Percentiles rank a stretch among this genome's conserved stretches.
phyloP scores from a whole-genome alignment of 139 green algal species.

The Yamagishiella unicocca region DNA sequence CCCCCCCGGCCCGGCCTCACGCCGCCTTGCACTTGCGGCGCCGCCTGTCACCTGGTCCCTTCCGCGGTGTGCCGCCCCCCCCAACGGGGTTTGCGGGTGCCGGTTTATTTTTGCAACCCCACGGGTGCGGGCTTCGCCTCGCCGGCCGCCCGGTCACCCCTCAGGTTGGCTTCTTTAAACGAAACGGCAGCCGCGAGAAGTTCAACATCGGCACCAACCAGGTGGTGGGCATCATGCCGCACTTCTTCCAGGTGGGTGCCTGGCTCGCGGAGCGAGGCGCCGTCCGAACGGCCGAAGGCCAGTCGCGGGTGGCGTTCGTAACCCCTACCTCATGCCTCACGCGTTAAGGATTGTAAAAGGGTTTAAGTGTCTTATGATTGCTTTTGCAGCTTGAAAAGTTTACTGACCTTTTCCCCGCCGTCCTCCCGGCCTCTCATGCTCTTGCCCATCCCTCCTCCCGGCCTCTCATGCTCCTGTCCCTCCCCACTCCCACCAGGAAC shows the following conservation, averaged over 20 bases:
- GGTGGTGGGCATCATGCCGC: constrained; percentile 40
- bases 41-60: not conserved
- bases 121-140: too few relatives aligned
- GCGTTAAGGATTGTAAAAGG: too few relatives aligned
- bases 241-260: constrained; percentile 28
- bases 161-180: constrained; percentile 24
- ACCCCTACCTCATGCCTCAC: too few relatives aligned
- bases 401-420: too few relatives aligned
- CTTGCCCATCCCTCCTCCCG: not conserved
- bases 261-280: too few relatives aligned
- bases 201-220: not conserved
- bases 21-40: not conserved
- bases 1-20: not conserved
- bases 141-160: not conserved
- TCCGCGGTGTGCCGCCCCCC: too few relatives aligned
- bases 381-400: too few relatives aligned
- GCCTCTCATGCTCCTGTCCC: not conserved
- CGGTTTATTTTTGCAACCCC: too few relatives aligned
- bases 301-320: too few relatives aligned
- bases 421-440: not conserved
- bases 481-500: constrained; percentile 8
- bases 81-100: too few relatives aligned
- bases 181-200: not conserved
- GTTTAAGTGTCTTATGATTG: too few relatives aligned
- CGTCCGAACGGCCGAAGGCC: too few relatives aligned